A percentile compares a stretch with the other conserved stretches of the same genome.
phyloP scores from a whole-genome alignment of 257 asterid species.

The Solanum commersonii region DNA sequence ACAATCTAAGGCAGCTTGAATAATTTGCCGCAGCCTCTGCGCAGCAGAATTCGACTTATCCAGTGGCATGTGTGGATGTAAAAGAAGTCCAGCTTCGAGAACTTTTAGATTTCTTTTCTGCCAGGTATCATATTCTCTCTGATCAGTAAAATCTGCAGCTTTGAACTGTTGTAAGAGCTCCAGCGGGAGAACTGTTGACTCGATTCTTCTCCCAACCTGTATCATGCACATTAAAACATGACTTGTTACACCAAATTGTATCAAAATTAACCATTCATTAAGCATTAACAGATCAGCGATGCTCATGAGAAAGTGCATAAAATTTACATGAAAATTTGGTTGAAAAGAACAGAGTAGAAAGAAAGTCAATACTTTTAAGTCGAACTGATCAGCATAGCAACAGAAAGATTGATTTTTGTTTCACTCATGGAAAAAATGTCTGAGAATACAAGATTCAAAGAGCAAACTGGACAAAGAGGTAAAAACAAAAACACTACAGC shows the following conservation, averaged over 20 bases:
- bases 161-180: conserved; percentile 98
- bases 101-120: conserved; percentile 85
- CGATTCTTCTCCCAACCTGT: conserved; percentile 79
- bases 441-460: neutral
- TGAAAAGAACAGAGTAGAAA: neutral
- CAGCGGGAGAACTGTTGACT: conserved; percentile 76
- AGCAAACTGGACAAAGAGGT: neutral
- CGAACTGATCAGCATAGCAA: neutral
- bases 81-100: conserved; percentile 91
- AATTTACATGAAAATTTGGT: neutral
- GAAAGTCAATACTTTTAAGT: neutral
- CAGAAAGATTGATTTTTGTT: neutral
- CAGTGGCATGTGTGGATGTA: conserved; percentile 75
- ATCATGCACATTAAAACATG: neutral
- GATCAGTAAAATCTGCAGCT: conserved; percentile 84
- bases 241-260: neutral
- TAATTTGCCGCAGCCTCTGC: conserved; percentile 68
- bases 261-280: neutral
- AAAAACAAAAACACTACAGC: neutral
- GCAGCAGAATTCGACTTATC: conserved; percentile 66
- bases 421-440: neutral
- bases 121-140: conserved; percentile 79
- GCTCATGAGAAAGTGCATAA: neutral
- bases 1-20: conserved; percentile 64
- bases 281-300: neutral